Percentiles rank a stretch among this genome's conserved stretches.
Evolutionary conservation across 345 rosid genomes (phyloP).

Genomic region (Aethionema arabicum): DNA sequence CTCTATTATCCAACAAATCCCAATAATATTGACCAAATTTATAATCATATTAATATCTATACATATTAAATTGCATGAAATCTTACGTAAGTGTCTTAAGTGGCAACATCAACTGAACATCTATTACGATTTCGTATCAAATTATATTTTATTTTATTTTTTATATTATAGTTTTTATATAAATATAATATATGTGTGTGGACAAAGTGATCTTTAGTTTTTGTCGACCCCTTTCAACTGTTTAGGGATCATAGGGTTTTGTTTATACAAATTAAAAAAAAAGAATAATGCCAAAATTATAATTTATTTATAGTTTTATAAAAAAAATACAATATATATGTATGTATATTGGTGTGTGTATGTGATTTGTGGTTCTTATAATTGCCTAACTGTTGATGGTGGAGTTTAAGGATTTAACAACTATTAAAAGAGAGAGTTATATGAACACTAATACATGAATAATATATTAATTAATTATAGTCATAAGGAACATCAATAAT

Average conservation of each 20-base stretch:
- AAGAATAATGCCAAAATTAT: neutral
- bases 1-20: slow-evolving; percentile 32
- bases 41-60: slow-evolving; percentile 17
- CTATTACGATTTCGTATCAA: slow-evolving; percentile 35
- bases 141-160: slow-evolving; percentile 14
- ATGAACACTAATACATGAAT: no score
- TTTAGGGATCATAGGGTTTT: slow-evolving; percentile 30
- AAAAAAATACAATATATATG: neutral
- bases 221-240: slow-evolving; percentile 31
- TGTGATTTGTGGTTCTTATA: slow-evolving; percentile 12
- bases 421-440: no score
- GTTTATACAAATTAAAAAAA: slow-evolving; percentile 21
- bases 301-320: neutral
- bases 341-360: neutral
- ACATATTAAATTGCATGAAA: slow-evolving; percentile 27
- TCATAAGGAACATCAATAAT: no score
- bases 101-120: slow-evolving; percentile 39
- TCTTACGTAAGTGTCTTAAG: slow-evolving; percentile 36
- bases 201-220: slow-evolving; percentile 19
- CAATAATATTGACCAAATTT: slow-evolving; percentile 10
- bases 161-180: no score
- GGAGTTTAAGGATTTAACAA: no score
- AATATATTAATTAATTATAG: no score
- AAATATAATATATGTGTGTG: neutral
- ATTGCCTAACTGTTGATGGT: slow-evolving; percentile 21